Conservation (phyloP, 768 basidiomycete species). For the Rhodotorula sphaerocarpa region DNA sequence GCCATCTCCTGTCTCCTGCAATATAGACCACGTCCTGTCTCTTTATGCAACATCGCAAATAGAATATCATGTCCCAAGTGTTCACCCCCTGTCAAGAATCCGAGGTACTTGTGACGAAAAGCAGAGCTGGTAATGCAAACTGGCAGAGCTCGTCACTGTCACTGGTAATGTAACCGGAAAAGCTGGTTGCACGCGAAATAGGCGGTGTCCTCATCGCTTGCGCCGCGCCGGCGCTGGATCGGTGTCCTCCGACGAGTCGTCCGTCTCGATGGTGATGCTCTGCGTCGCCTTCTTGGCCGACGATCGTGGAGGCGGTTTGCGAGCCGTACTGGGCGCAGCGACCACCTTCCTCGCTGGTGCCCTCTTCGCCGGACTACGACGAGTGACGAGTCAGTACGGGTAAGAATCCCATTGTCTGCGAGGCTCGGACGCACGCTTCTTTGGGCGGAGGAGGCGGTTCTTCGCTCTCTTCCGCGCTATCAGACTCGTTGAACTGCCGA, state of each 20-base stretch:
- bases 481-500: constrained; percentile 20
- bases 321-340: background rate
- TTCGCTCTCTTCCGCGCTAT: constrained; percentile 5
- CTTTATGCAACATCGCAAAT: too few species aligned
- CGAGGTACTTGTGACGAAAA: too few species aligned
- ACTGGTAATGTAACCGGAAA: too few species aligned
- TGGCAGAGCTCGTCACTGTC: too few species aligned
- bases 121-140: too few species aligned
- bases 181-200: too few species aligned
- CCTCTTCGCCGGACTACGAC: constrained; percentile 1
- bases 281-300: constrained; percentile 5
- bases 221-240: constrained; percentile 8
- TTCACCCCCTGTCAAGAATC: too few species aligned
- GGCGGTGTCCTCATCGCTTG: background rate
- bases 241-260: constrained; percentile 13
- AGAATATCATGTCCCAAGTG: too few species aligned
- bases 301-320: constrained; percentile 12
- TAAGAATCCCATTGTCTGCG: background rate
- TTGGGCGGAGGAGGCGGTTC: constrained; percentile 13
- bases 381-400: background rate
- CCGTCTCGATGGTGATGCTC: constrained; percentile 8
- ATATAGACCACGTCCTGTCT: too few species aligned
- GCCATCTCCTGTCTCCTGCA: too few species aligned
- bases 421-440: constrained; percentile 11
- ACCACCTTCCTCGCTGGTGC: constrained; percentile 9